Evolutionary conservation across 2,329 filamentous ascomycete genomes (phyloP), one percentile per base, ranked within the genome.

Genomic region (Aspergillus ruber): DNA sequence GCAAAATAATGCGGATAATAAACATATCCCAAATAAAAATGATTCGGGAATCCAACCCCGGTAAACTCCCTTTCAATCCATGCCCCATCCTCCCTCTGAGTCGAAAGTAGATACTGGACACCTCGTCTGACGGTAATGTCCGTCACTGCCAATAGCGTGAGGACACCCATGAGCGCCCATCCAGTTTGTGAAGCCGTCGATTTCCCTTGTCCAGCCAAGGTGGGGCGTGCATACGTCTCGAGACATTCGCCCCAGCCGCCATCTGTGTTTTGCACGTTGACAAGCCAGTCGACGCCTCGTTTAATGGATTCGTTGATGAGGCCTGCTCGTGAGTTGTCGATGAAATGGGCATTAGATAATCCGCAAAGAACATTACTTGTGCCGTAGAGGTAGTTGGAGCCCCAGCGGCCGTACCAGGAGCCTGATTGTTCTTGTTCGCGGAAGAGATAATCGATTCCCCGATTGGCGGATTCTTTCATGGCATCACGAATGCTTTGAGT

Each of bases 371-470:
- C 59, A 49, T 62, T 56, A 44, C 60, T 58, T 3, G 66, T 69
- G 1, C 65, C 65, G 40, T 64, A 65, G 6, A 67, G 47, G 44
- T 69, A 69, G 46, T 69, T 69, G 21, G 45, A 43, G 0, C 59
- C 62, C 65, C 66, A 69, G 10, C 66, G 59, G 3, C 64, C 63
- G 29, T 45, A 64, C 65, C 65, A 69, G 1, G 46, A 43, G 4
- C 66, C 66, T 2, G 23, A 52, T 1, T 49, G 3, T 33, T 66
- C 60, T 45, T 66, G 64, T 1, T 44, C 48, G 1, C 21, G 20
- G 6, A 45, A 15, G 12, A 69, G 52, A 41, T 59, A 67, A 1
- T 21, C 12, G 13, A 67, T 52, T 1, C 45, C 64, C 6, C 56
- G 49, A 2, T 44, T 21, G 13, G 46, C 56, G 3, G 55, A 51